Evolutionary conservation across 1,284 basidiomycete species (phyloP).

Genomic region (Amylostereum chailletii): DNA sequence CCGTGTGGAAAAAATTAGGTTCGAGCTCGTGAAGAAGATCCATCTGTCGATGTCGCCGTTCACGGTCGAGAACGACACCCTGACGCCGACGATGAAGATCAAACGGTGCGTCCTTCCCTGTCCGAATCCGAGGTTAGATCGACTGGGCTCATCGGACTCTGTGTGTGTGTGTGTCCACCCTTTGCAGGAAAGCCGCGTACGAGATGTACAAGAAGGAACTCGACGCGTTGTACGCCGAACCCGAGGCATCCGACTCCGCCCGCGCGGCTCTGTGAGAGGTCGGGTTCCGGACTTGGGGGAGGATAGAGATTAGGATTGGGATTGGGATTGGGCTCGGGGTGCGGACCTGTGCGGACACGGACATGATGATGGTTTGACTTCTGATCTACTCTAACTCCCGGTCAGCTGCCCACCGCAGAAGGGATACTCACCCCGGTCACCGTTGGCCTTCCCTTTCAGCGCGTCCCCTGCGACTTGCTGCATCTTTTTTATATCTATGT

Average conservation of each 20-base stretch:
- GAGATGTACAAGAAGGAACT: conserved; percentile 58
- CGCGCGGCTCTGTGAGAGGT: not conserved
- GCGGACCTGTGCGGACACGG: not conserved
- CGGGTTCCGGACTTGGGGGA: not conserved
- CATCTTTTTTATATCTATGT: too few relatives aligned
- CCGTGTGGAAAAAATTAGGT: conserved; percentile 34
- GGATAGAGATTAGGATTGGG: not conserved
- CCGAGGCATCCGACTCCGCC: conserved; percentile 11
- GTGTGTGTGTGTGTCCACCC: not conserved
- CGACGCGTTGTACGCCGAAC: conserved; percentile 58
- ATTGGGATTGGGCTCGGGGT: too few relatives aligned
- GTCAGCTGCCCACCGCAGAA: too few relatives aligned
- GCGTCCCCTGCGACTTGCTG: too few relatives aligned
- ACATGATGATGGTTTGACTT: not conserved
- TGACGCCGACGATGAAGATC: conserved; percentile 85
- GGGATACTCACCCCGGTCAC: too few relatives aligned
- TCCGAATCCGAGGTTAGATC: not conserved
- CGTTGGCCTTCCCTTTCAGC: too few relatives aligned
- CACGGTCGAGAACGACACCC: conserved; percentile 66
- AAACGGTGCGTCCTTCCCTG: conserved; percentile 35
- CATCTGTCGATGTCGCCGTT: conserved; percentile 69
- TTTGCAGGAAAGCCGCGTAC: conserved; percentile 54
- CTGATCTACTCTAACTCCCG: too few relatives aligned
- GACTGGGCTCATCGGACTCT: too few relatives aligned
- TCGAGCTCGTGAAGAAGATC: conserved; percentile 76